Conservation (phyloP, 306 rosid genomes). For the Castanopsis chinensis region DNA sequence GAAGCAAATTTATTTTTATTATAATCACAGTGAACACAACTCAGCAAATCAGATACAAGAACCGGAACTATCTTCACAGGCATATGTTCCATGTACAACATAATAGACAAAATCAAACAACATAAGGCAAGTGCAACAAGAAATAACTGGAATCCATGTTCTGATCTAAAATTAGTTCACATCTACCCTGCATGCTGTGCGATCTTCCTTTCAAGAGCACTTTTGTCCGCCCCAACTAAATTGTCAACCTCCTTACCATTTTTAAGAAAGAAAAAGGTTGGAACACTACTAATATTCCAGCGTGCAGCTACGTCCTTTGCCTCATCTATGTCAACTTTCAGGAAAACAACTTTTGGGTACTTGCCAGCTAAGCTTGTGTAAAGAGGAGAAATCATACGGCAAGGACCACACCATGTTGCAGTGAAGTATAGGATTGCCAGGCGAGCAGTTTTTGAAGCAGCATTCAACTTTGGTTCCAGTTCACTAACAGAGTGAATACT, state of each 20-base stretch:
- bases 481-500: constrained; percentile 57
- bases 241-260: constrained; percentile 66
- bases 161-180: constrained; percentile 28
- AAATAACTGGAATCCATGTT: constrained; percentile 3
- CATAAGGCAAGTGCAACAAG: constrained; percentile 5
- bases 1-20: neutral
- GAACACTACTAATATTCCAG: constrained; percentile 77
- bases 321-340: constrained; percentile 74
- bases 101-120: constrained; percentile 8
- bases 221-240: constrained; percentile 65
- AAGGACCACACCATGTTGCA: constrained; percentile 95
- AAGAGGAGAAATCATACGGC: constrained; percentile 68
- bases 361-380: constrained; percentile 72
- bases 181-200: constrained; percentile 47
- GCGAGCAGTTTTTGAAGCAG: constrained; percentile 70
- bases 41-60: constrained; percentile 20
- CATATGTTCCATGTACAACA: neutral
- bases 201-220: constrained; percentile 59
- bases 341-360: constrained; percentile 60
- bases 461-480: constrained; percentile 54
- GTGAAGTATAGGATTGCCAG: constrained; percentile 74
- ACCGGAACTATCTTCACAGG: constrained; percentile 10
- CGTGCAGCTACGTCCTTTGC: constrained; percentile 66
- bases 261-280: constrained; percentile 65
- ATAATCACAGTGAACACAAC: neutral